Conservation (phyloP, 495 filamentous ascomycete species). For the Tuber indicum region DNA sequence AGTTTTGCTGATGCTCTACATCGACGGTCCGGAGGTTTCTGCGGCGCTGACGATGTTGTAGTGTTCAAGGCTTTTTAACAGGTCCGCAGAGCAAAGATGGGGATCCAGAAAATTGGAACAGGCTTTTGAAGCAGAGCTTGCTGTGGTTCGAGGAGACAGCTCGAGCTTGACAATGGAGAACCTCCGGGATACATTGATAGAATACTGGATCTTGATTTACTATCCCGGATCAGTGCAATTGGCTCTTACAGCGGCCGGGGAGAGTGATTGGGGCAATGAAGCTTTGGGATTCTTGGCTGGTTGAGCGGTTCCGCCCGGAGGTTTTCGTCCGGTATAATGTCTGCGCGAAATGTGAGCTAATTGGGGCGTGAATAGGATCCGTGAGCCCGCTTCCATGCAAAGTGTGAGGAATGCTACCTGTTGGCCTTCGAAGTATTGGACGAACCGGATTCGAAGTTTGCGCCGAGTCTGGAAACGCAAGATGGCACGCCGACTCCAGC, state of each 20-base stretch:
- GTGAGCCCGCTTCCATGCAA: constrained; percentile 58
- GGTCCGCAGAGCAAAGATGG: constrained; percentile 68
- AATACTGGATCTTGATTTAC: constrained; percentile 73
- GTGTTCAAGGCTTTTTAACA: constrained; percentile 97
- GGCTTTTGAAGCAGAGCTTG: constrained; percentile 76
- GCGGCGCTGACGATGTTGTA: constrained; percentile 89
- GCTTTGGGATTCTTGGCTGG: constrained; percentile 71
- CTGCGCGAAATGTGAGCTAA: not conserved
- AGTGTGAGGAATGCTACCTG: constrained; percentile 71
- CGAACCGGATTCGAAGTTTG: constrained; percentile 63
- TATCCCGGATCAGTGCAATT: constrained; percentile 94
- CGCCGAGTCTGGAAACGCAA: constrained; percentile 58
- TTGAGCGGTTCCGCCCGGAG: constrained; percentile 52
- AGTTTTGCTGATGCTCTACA: constrained; percentile 89
- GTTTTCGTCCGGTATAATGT: constrained; percentile 8
- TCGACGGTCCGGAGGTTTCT: constrained; percentile 89
- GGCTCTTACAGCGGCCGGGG: constrained; percentile 68
- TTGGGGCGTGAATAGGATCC: constrained; percentile 55
- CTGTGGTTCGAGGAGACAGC: constrained; percentile 83
- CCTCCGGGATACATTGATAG: constrained; percentile 65
- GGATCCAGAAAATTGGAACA: constrained; percentile 61
- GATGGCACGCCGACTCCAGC: constrained; percentile 71
- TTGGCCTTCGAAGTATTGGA: constrained; percentile 71
- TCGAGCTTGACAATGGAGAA: constrained; percentile 69
- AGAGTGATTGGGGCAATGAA: constrained; percentile 74